These are phyloP conservation scores for Hemisphaericaspora nanyangensis DNA, from an alignment of 805 yeast genomes.

Conservation along the genomic window DNA sequence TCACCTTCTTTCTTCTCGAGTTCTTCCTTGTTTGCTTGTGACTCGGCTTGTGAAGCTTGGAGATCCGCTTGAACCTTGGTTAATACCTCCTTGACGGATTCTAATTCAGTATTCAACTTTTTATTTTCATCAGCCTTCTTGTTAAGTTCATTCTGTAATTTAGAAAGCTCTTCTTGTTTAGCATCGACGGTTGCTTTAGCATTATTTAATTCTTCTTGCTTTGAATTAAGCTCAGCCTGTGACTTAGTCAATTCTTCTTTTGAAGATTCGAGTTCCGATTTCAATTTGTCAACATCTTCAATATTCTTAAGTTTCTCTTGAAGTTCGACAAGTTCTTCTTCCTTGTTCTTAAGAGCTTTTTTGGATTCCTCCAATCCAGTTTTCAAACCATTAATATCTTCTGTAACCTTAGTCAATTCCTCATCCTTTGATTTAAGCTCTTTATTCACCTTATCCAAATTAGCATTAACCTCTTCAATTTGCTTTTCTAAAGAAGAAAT, in stretches of 20 bases:
- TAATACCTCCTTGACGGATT: too few relatives aligned
- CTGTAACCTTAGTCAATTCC: not conserved
- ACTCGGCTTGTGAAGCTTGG: not conserved
- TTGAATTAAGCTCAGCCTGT: not conserved
- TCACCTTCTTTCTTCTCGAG: not conserved
- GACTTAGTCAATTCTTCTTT: not conserved
- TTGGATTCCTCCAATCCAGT: not conserved
- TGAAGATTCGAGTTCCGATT: too few relatives aligned
- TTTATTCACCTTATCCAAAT: not conserved
- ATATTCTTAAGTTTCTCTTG: constrained; percentile 1
- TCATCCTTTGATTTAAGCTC: not conserved
- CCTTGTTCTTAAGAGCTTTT: not conserved
- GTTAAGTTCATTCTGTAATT: not conserved
- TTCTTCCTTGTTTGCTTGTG: not conserved
- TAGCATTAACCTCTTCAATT: not conserved
- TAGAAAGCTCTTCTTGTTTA: not conserved
- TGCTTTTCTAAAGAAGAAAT: not conserved
- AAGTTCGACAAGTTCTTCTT: too few relatives aligned
- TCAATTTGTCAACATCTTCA: too few relatives aligned
- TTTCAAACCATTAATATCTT: not conserved
- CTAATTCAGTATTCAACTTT: not conserved
- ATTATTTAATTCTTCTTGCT: not conserved
- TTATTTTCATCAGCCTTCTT: not conserved
- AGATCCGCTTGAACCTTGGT: too few relatives aligned
- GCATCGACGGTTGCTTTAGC: not conserved